Base-by-base conservation (phyloP, 2,329 filamentous ascomycete species). In the Colletotrichum navitas region DNA sequence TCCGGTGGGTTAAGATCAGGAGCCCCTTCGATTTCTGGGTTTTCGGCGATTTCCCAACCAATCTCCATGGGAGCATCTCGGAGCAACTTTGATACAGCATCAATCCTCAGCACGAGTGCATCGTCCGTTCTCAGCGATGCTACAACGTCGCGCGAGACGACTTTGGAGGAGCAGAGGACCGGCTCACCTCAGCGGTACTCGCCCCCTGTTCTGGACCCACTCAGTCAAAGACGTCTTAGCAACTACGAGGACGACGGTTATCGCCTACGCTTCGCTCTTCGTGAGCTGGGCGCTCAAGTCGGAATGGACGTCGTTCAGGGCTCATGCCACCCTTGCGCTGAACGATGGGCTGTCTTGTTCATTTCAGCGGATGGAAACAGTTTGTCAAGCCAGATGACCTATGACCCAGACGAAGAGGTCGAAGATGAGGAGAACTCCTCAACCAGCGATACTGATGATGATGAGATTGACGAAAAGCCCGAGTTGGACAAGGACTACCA, bases 291-390 rank as follows among this genome's bases (percentile, higher is more conserved):
- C 8, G 89, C 92, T 58, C 86, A 86, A 7, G 82, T 94, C 12
- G 92, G 92, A 5, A 76, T 84, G 8, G 91, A 94, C 18, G 87
- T 85, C 16, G 85, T 91, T 24, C 89, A 90, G 61, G 92, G 92
- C 29, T 85, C 89, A 18, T 92, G 90, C 66, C 93, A 96, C 76
- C 94, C 94, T 11, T 95, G 93, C 73, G 91, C 92, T 1, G 94
- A 97, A 81, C 87, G 91, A 67, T 97, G 94, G 94, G 89, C 92
- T 5, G 91, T 96, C 8, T 83, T 97, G 11, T 95, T 95, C 76
- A 89, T 97, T 67, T 92, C 92, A 0, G 82, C 89, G 0, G 90
- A 94, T 79, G 93, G 93, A 41, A 90, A 89, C 76, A 86, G 86
- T 63, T 83, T 97, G 51, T 91, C 90, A 10, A 88, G 90, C 3